Evolutionary conservation across 2,329 filamentous ascomycete species (phyloP), one percentile per base, ranked within the genome.

Genomic region (Huntiella savannae): DNA sequence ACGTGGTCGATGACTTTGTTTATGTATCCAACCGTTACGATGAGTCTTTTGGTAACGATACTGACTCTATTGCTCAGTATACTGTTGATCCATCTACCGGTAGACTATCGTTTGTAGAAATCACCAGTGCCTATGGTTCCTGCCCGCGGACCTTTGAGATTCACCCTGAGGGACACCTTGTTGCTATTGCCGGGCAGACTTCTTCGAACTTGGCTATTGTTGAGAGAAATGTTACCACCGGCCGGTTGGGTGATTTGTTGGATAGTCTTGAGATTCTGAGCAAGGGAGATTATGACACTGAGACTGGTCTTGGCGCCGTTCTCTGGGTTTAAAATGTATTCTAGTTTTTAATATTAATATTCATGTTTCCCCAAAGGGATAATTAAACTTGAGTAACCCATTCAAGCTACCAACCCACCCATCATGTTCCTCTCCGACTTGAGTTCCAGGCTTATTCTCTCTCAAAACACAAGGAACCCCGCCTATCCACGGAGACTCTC

Each of bases 331-430:
- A 46, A 43, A 34, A n/a, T 17, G 15, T 8, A 16, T 7, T 32
- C 8, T 17, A 37, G 13, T 13, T 35, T 12, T 17, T 15, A 36
- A n/a, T 15, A 36, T 36, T 36, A 36, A 6, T 22, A 36, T 28
- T 44, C 39, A 50, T 33, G 17, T 28, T 19, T 49, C 47, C 22
- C 91, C 91, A 67, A 96, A 96, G 0, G 88, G 87, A 63, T 94
- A 84, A 60, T 98, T 98, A 60, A 96, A 98, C 65, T 98, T 98
- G 54, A 98, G 64, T 56, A 96, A 59, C 7, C 85, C 84, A 58
- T 94, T 98, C 57, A 98, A 62, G 0, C 91, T 88, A 1, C 88
- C 88, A 2, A 98, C 88, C 91, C 91, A 98, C 13, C 88, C 85
- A 60, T 96, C 88, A 55, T 95, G 85, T 40, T 79, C 73, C 52